phyloP scores from a whole-genome alignment of 148 eudicot species.

The Diospyros kaki region DNA sequence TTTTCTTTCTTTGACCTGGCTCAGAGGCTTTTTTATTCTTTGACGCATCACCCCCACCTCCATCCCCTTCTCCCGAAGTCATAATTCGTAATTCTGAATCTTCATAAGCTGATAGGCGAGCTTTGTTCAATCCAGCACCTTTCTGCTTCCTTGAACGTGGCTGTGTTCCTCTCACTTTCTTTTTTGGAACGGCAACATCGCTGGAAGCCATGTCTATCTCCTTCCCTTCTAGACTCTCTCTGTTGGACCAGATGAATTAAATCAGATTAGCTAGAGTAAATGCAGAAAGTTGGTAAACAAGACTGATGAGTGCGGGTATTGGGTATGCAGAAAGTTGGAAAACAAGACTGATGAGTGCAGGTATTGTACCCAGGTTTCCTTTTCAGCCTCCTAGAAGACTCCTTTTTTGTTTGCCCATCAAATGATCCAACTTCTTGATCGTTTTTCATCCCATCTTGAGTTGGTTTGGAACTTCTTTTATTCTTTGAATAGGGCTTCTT shows the following conservation, averaged over 20 bases:
- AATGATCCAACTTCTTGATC: conserved; percentile 5
- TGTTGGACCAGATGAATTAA: conserved; percentile 1
- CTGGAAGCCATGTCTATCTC: background rate
- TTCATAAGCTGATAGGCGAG: conserved; percentile 16
- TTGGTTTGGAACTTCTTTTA: conserved; percentile 1
- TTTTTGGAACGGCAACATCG: conserved; percentile 11
- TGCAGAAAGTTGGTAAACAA: conserved; percentile 1
- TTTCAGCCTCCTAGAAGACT: conserved; percentile 19
- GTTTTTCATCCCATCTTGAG: background rate
- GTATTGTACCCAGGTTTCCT: conserved; percentile 26
- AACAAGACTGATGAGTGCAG: background rate
- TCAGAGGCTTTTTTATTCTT: conserved; percentile 15
- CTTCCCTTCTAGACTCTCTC: conserved; percentile 9
- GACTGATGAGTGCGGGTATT: background rate
- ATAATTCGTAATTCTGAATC: conserved; percentile 4
- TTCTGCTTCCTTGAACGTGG: conserved; percentile 11
- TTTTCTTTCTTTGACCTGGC: conserved; percentile 7
- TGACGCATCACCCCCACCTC: background rate
- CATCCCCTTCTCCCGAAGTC: background rate
- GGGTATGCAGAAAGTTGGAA: background rate
- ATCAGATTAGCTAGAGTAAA: background rate
- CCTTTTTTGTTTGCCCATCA: conserved; percentile 5
- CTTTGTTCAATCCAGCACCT: background rate
- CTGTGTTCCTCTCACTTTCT: background rate
- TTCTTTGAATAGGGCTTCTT: conserved; percentile 1